Percentiles rank a stretch among this genome's conserved stretches.
Conservation (phyloP, 805 yeast genomes). For the Suhomyces tanzawaensis region DNA sequence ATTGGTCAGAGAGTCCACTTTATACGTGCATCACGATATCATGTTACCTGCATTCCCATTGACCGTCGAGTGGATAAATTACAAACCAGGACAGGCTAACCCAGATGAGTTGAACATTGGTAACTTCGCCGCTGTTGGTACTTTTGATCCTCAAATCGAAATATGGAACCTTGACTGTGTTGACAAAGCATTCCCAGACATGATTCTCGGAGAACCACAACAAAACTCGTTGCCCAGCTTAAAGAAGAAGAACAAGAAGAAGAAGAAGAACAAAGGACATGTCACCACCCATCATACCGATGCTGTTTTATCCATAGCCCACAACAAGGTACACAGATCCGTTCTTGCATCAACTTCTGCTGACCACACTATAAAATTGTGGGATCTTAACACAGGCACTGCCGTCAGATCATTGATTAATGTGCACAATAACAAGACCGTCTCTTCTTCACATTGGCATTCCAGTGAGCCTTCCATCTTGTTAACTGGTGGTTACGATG, state of each 20-base stretch:
- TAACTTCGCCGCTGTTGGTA: constrained; percentile 94
- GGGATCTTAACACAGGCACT: constrained; percentile 78
- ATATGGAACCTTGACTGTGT: constrained; percentile 92
- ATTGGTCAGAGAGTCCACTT: constrained; percentile 63
- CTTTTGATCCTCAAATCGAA: constrained; percentile 96
- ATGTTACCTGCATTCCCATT: constrained; percentile 97
- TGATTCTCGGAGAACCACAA: constrained; percentile 79
- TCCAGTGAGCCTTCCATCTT: constrained; percentile 60
- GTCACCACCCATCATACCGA: constrained; percentile 82
- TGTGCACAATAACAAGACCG: constrained; percentile 76
- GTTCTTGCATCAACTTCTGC: constrained; percentile 94
- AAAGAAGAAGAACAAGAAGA: constrained; percentile 46
- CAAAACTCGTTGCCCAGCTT: constrained; percentile 38
- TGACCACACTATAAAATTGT: constrained; percentile 87
- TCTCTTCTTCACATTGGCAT: constrained; percentile 88
- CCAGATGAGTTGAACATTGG: constrained; percentile 51
- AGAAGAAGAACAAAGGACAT: constrained; percentile 52
- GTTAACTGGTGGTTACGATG: constrained; percentile 91
- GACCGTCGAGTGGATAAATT: constrained; percentile 93
- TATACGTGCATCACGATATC: constrained; percentile 93
- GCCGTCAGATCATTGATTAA: constrained; percentile 75
- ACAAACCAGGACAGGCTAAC: constrained; percentile 50
- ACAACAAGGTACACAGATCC: constrained; percentile 76
- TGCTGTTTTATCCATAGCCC: constrained; percentile 85
- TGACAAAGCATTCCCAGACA: constrained; percentile 93